A percentile compares a stretch with the other conserved stretches of the same genome.
Conservation (phyloP, 1,284 basidiomycete species). For the Marasmius fiardii region DNA sequence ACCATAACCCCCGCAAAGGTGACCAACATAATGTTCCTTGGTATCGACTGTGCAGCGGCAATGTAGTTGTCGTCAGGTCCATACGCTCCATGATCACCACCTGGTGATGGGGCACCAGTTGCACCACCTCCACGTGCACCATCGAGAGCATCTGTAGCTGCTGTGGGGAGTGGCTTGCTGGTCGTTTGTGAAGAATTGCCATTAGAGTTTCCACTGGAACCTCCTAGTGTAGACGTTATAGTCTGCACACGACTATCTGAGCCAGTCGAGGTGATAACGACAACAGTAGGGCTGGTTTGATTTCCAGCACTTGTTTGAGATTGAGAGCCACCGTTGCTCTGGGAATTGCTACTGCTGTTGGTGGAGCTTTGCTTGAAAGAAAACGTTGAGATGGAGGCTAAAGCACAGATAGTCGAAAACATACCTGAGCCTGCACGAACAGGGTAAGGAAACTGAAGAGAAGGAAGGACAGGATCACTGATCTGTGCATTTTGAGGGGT, state of each 20-base stretch:
- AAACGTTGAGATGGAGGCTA: background rate
- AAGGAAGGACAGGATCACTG: background rate
- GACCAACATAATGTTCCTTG: slow-evolving; percentile 5
- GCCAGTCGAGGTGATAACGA: background rate
- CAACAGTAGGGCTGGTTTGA: slow-evolving; percentile 2
- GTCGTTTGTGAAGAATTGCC: too few species aligned
- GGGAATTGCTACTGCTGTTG: background rate
- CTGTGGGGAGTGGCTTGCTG: slow-evolving; percentile 5
- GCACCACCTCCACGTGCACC: slow-evolving; percentile 7
- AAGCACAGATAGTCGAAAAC: background rate
- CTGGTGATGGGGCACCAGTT: slow-evolving; percentile 6
- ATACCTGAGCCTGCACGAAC: slow-evolving; percentile 6
- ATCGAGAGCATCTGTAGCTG: slow-evolving; percentile 4
- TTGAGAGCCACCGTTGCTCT: background rate
- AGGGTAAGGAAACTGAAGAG: background rate
- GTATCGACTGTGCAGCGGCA: slow-evolving; percentile 6
- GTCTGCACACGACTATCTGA: slow-evolving; percentile 8
- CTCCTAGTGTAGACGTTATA: background rate
- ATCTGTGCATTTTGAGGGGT: slow-evolving; percentile 2
- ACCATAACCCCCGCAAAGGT: slow-evolving; percentile 7
- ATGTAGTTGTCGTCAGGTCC: slow-evolving; percentile 12
- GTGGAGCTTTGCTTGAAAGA: background rate
- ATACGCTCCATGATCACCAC: slow-evolving; percentile 4
- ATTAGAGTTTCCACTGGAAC: slow-evolving; percentile 4
- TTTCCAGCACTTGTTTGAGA: background rate